Conservation (phyloP, 768 basidiomycete genomes). For the Macrolepiota dolichaula region DNA sequence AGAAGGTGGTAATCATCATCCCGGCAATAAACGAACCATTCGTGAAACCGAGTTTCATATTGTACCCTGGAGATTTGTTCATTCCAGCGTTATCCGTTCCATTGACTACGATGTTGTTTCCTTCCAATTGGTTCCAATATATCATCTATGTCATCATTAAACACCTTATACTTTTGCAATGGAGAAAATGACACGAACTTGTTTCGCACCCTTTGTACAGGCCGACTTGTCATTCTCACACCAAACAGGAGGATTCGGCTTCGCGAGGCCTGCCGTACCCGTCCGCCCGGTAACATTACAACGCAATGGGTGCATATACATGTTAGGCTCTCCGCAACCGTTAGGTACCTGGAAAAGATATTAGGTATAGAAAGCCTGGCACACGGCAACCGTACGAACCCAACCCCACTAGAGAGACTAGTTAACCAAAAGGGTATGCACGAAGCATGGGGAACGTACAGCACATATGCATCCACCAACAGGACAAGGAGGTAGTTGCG, state of each 20-base stretch:
- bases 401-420: background rate
- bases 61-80: conserved; percentile 34
- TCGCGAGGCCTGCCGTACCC: conserved; percentile 26
- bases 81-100: conserved; percentile 42
- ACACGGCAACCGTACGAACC: background rate
- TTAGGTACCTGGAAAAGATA: conserved; percentile 14
- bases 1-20: background rate
- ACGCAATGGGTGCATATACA: conserved; percentile 39
- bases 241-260: conserved; percentile 35
- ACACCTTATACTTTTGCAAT: too few relatives aligned
- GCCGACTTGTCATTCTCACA: conserved; percentile 31
- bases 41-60: conserved; percentile 30
- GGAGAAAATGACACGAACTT: conserved; percentile 19
- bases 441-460: conserved; percentile 16
- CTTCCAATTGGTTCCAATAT: conserved; percentile 39
- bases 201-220: conserved; percentile 37
- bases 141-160: conserved; percentile 28
- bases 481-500: conserved; percentile 41
- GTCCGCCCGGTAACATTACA: conserved; percentile 36
- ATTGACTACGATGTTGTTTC: conserved; percentile 37
- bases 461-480: conserved; percentile 39
- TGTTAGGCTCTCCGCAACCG: conserved; percentile 39
- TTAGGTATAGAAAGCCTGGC: background rate
- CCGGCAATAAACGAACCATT: conserved; percentile 19
- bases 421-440: background rate